Evolutionary conservation across 2,329 filamentous ascomycete species (phyloP).

Genomic region (Cercospora sojina): DNA sequence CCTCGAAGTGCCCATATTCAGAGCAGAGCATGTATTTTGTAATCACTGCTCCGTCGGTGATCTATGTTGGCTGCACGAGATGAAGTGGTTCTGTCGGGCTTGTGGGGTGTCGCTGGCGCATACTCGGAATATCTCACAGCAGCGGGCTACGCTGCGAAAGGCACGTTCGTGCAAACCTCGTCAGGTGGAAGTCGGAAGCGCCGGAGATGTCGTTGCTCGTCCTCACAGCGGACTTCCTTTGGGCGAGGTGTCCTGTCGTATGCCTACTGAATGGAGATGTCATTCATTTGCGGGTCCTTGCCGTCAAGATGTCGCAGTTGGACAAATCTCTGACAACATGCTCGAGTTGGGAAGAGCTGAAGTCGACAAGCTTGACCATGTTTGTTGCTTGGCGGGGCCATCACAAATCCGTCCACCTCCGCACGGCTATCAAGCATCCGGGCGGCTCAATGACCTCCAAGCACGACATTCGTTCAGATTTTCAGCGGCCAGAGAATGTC

Average conservation of each 20-base stretch:
- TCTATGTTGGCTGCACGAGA: no score
- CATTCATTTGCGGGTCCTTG: not conserved
- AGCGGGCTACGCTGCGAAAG: not conserved
- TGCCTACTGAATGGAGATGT: not conserved
- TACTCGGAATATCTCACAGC: no score
- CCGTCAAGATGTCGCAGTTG: not conserved
- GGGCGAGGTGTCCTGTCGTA: not conserved
- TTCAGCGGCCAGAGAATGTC: not conserved
- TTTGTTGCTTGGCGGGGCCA: not conserved
- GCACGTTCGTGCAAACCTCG: not conserved
- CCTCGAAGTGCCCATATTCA: no score
- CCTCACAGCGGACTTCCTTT: not conserved
- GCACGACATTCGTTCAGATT: not conserved
- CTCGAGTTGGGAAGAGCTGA: not conserved
- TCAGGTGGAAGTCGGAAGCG: not conserved
- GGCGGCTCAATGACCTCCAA: not conserved
- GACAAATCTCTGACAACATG: not conserved
- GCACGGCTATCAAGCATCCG: not conserved
- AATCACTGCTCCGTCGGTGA: no score
- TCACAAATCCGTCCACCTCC: not conserved
- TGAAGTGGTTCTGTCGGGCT: not conserved
- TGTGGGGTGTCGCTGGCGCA: not conserved
- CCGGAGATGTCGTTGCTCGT: not conserved
- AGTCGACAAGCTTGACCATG: not conserved
- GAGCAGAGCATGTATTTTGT: no score